Percentiles rank a stretch among this genome's conserved stretches.
These are phyloP conservation scores for Daldinia vernicosa DNA, from an alignment of 495 filamentous ascomycete species.

Conservation along the genomic window DNA sequence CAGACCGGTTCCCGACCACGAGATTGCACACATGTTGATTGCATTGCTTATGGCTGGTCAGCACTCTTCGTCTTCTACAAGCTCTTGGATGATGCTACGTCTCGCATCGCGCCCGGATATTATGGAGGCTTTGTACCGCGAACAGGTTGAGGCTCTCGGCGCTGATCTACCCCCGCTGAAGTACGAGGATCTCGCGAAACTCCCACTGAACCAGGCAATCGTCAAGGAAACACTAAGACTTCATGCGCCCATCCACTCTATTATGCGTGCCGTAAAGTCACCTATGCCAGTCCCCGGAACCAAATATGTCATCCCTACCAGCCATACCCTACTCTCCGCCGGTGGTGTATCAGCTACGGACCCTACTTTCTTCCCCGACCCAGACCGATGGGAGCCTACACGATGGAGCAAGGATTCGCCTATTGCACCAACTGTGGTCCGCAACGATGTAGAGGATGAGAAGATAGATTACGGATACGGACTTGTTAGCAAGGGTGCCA, in stretches of 20 bases:
- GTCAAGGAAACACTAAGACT: constrained; percentile 84
- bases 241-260: constrained; percentile 83
- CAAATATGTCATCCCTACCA: constrained; percentile 77
- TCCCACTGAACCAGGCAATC: constrained; percentile 73
- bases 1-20: constrained; percentile 73
- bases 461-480: constrained; percentile 94
- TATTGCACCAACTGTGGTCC: constrained; percentile 55
- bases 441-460: constrained; percentile 69
- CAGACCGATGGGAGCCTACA: constrained; percentile 83
- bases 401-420: constrained; percentile 74
- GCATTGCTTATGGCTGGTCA: constrained; percentile 89
- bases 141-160: constrained; percentile 72
- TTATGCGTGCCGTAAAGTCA: constrained; percentile 84
- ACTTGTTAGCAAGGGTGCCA: constrained; percentile 85
- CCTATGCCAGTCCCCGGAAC: constrained; percentile 83
- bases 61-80: constrained; percentile 84
- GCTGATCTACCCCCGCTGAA: constrained; percentile 67
- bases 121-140: constrained; percentile 77
- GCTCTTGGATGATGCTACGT: constrained; percentile 82
- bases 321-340: constrained; percentile 80
- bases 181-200: constrained; percentile 73
- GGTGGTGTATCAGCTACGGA: constrained; percentile 79
- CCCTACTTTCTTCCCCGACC: constrained; percentile 79
- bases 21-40: constrained; percentile 93
- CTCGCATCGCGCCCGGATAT: constrained; percentile 77